Evolutionary conservation across 2,329 filamentous ascomycete species (phyloP).

Genomic region (Dryadomyces quercivorus): DNA sequence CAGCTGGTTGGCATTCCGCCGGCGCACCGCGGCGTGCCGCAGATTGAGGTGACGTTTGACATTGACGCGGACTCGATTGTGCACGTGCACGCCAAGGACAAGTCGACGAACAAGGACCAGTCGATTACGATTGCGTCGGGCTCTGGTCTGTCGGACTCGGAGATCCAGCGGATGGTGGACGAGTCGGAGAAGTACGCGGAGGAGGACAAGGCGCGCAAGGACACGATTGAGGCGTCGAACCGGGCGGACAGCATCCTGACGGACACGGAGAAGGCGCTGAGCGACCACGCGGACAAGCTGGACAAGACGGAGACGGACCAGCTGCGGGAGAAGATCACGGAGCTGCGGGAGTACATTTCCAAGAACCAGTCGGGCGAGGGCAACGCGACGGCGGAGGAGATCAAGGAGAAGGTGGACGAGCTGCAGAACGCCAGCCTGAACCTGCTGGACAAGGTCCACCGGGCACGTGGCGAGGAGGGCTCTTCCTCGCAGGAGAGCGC

Average conservation of each 20-base stretch:
- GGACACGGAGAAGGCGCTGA: constrained; percentile 96
- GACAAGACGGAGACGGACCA: constrained; percentile 91
- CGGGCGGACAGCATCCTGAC: constrained; percentile 90
- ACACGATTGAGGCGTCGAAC: constrained; percentile 92
- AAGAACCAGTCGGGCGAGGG: constrained; percentile 93
- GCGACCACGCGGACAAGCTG: constrained; percentile 89
- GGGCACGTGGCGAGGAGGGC: constrained; percentile 63
- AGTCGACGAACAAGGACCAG: constrained; percentile 99
- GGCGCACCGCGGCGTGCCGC: constrained; percentile 88
- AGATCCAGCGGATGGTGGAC: constrained; percentile 96
- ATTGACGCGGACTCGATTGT: constrained; percentile 98
- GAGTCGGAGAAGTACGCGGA: constrained; percentile 96
- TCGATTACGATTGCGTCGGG: constrained; percentile 98
- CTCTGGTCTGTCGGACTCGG: constrained; percentile 85
- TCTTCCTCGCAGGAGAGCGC: constrained; percentile 35
- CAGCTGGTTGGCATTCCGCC: constrained; percentile 93
- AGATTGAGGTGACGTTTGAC: constrained; percentile 97
- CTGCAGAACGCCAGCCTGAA: constrained; percentile 91
- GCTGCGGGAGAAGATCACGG: constrained; percentile 85
- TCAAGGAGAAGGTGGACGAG: constrained; percentile 98
- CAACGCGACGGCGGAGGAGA: constrained; percentile 72
- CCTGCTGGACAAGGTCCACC: constrained; percentile 99
- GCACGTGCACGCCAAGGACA: constrained; percentile 90
- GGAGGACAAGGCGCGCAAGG: constrained; percentile 92
- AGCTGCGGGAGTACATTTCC: constrained; percentile 78